A percentile compares a stretch with the other conserved stretches of the same genome.
Conservation (phyloP, 768 basidiomycete species). For the Tulasnella sp. region DNA sequence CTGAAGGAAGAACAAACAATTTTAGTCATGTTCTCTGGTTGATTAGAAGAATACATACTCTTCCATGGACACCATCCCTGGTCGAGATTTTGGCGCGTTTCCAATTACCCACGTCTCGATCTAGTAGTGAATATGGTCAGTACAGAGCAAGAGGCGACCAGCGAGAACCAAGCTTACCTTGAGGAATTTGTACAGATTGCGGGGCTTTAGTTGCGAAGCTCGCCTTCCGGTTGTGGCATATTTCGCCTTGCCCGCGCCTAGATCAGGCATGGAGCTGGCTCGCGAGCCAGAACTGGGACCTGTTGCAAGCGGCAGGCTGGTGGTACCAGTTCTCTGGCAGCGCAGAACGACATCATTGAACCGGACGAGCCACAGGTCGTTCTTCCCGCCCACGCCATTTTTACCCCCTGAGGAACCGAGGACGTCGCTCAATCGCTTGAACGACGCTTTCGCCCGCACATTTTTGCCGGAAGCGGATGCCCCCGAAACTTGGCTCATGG, state of each 20-base stretch:
- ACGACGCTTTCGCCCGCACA: slow-evolving; percentile 77
- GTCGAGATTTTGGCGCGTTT: slow-evolving; percentile 65
- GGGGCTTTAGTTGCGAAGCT: slow-evolving; percentile 70
- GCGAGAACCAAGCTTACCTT: slow-evolving; percentile 51
- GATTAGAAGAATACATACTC: slow-evolving; percentile 54
- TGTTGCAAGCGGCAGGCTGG: slow-evolving; percentile 60
- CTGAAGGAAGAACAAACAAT: slow-evolving; percentile 34
- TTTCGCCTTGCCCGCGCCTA: slow-evolving; percentile 70
- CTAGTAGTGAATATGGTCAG: slow-evolving; percentile 38
- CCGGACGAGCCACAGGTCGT: slow-evolving; percentile 89
- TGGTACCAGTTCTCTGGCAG: slow-evolving; percentile 87
- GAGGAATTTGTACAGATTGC: slow-evolving; percentile 90
- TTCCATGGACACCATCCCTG: slow-evolving; percentile 85
- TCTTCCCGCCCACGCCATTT: slow-evolving; percentile 54
- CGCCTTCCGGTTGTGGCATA: slow-evolving; percentile 78
- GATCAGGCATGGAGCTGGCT: slow-evolving; percentile 74
- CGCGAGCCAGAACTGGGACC: slow-evolving; percentile 40
- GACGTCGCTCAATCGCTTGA: slow-evolving; percentile 88
- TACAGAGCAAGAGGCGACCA: slow-evolving; percentile 13
- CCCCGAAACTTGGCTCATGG: slow-evolving; percentile 28
- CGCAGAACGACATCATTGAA: slow-evolving; percentile 95
- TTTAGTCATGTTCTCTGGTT: background rate
- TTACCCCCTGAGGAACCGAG: slow-evolving; percentile 44
- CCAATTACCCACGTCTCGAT: slow-evolving; percentile 87
- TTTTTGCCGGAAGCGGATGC: slow-evolving; percentile 47